Base-by-base conservation (phyloP, 352 stramenopile species). In the Globisporangium cystogenes region DNA sequence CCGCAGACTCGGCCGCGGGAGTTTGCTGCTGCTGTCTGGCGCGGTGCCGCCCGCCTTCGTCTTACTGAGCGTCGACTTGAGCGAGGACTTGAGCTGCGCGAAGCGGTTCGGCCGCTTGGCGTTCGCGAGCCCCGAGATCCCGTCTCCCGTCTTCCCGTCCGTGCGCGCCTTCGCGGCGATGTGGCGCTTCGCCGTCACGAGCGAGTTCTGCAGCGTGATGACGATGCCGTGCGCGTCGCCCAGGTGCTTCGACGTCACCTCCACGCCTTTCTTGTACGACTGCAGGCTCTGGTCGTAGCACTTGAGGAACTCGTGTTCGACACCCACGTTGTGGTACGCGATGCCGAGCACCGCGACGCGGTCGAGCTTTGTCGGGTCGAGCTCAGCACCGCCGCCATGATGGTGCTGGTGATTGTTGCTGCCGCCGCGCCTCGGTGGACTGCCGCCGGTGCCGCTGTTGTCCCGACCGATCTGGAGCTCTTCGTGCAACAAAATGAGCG, bases 271-370 rank as follows among this genome's bases (percentile, higher is more conserved):
- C 40, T 83, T 80, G 71, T 98, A 98, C 16, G 85, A 94, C 39
- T 94, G 72, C 10, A 98, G 43, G 47, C 82, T 95, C 20, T 92
- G 65, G 46, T 97, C 85, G 57, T 82, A 97, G 51, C 82, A 90
- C 55, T 97, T 98, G 18, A 98, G 69, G 55, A 98, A 98, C 56
- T 98, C 93, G 45, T 98, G 88, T 64, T 98, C 93, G 20, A 98
- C 93, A 24, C 91, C 93, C 39, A 97, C 88, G 55, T 98, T 98
- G 59, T 98, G 93, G 64, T 98, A 98, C 8, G 93, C 93, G 29
- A 98, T 97, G 1, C 87, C 89, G 14, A 98, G 66, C 2, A 98
- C 93, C 11, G 93, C 90, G 16, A 98, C 76, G 2, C 93, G 76
- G 48, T 98, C 93, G 16, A 90, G 67, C 39, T 94, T 89, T 12